Percentiles rank a stretch among this genome's conserved stretches.
phyloP scores from a whole-genome alignment of 768 basidiomycete species.

The Multifurca ochricompacta region DNA sequence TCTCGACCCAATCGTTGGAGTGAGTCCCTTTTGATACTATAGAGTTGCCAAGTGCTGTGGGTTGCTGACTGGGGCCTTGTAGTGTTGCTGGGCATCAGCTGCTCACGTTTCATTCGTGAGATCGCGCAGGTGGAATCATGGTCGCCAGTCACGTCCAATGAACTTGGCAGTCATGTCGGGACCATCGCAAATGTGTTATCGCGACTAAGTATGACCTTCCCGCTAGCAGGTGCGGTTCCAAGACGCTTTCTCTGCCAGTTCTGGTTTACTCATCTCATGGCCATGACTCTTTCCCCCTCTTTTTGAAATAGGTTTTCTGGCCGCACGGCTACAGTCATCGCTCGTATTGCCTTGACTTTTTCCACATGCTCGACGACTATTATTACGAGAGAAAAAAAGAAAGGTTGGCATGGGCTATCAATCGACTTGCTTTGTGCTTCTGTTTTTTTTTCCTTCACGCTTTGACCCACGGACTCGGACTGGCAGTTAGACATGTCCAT shows the following conservation, averaged over 20 bases:
- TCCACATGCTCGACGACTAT: not conserved
- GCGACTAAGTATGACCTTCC: slow-evolving; percentile 50
- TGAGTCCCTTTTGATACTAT: slow-evolving; percentile 39
- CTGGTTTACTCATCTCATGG: no score
- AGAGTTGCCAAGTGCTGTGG: not conserved
- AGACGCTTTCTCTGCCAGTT: no score
- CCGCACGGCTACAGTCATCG: slow-evolving; percentile 14
- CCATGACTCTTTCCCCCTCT: no score
- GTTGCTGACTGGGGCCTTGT: slow-evolving; percentile 11
- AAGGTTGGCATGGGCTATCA: slow-evolving; percentile 4
- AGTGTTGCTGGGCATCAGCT: slow-evolving; percentile 68
- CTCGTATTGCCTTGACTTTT: slow-evolving; percentile 13
- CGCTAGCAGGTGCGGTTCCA: slow-evolving; percentile 38
- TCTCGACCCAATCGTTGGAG: slow-evolving; percentile 73
- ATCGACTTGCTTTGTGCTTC: not conserved
- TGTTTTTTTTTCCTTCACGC: not conserved
- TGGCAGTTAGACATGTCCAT: not conserved
- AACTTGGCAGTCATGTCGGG: slow-evolving; percentile 54
- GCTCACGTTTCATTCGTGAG: slow-evolving; percentile 63
- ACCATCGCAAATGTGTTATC: slow-evolving; percentile 58
- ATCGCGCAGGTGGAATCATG: slow-evolving; percentile 54
- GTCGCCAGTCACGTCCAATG: slow-evolving; percentile 49
- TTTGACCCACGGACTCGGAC: slow-evolving; percentile 13
- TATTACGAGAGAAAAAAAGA: no score
- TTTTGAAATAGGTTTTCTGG: slow-evolving; percentile 12